phyloP scores from a whole-genome alignment of 2,329 filamentous ascomycete genomes.

The Epichloe aotearoae region DNA sequence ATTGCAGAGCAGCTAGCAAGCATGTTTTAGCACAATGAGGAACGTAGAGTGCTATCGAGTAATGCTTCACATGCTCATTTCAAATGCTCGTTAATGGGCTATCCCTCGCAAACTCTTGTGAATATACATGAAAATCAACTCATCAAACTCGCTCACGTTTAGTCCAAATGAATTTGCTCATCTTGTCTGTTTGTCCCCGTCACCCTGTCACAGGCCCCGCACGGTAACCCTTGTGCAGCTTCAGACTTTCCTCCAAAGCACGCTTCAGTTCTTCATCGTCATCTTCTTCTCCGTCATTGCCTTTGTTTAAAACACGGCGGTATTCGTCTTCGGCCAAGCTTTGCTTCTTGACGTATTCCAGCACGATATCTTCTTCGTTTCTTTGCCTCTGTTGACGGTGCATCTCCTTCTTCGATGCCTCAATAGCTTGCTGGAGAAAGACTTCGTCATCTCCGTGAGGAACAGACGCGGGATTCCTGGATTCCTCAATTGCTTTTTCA shows the following conservation, averaged over 20 bases:
- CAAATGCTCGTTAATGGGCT: neutral
- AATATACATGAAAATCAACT: neutral
- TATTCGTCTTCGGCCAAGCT: conserved; percentile 55
- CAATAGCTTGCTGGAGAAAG: conserved; percentile 32
- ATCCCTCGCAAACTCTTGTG: neutral
- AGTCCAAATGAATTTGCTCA: neutral
- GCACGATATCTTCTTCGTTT: conserved; percentile 58
- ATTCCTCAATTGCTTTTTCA: conserved; percentile 27
- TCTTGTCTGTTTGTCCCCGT: neutral
- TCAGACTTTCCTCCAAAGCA: conserved; percentile 44
- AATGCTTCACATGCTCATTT: too few species aligned
- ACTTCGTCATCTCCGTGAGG: neutral
- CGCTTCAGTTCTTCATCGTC: conserved; percentile 35
- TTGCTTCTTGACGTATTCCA: conserved; percentile 69
- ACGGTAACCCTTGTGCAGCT: conserved; percentile 18
- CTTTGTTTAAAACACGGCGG: conserved; percentile 21
- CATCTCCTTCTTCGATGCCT: conserved; percentile 30
- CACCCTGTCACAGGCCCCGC: conserved; percentile 9
- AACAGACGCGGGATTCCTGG: conserved; percentile 11
- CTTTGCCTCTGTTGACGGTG: conserved; percentile 27
- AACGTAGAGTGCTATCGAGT: too few species aligned
- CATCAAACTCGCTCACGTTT: neutral
- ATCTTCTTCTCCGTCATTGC: conserved; percentile 29
- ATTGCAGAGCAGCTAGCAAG: too few species aligned
- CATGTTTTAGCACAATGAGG: too few species aligned